A percentile compares a stretch with the other conserved stretches of the same genome.
phyloP scores from a whole-genome alignment of 2,329 filamentous ascomycete genomes.

The Nannizzia gypsea region DNA sequence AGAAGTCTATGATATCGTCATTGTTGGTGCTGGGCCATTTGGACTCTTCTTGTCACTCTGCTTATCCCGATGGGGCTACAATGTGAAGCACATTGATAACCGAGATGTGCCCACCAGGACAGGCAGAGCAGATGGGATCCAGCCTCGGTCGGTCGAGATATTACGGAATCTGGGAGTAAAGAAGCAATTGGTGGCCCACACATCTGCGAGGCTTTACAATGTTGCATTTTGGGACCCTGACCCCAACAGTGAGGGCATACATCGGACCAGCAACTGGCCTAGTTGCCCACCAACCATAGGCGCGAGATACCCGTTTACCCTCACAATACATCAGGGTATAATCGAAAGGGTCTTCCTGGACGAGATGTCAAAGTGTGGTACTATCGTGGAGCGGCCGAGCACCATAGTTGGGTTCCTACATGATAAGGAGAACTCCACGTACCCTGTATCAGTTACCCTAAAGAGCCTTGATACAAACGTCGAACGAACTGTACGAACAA shows the following conservation, averaged over 20 bases:
- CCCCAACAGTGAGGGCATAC: constrained; percentile 42
- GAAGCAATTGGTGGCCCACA: constrained; percentile 36
- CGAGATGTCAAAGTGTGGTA: constrained; percentile 49
- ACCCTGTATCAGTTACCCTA: constrained; percentile 49
- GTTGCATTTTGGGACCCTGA: constrained; percentile 55
- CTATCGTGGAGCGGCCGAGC: constrained; percentile 47
- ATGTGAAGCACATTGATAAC: constrained; percentile 64
- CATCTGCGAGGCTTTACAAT: constrained; percentile 68
- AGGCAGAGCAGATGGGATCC: constrained; percentile 35
- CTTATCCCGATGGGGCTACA: constrained; percentile 85
- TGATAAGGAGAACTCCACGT: constrained; percentile 55
- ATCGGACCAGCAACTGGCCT: constrained; percentile 59
- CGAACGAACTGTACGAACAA: constrained; percentile 44
- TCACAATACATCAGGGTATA: constrained; percentile 57
- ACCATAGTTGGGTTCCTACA: constrained; percentile 51
- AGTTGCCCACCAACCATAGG: constrained; percentile 75
- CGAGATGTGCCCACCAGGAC: constrained; percentile 31
- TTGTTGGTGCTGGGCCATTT: constrained; percentile 79
- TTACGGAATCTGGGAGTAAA: constrained; percentile 33
- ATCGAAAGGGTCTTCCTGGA: constrained; percentile 62
- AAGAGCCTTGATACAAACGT: constrained; percentile 34
- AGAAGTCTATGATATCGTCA: constrained; percentile 57
- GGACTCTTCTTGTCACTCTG: constrained; percentile 80
- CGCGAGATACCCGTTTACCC: constrained; percentile 55
- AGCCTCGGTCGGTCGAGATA: constrained; percentile 34